Percentiles rank a stretch among this genome's conserved stretches.
Evolutionary conservation across 495 filamentous ascomycete species (phyloP).

Genomic region (Podospora didyma): DNA sequence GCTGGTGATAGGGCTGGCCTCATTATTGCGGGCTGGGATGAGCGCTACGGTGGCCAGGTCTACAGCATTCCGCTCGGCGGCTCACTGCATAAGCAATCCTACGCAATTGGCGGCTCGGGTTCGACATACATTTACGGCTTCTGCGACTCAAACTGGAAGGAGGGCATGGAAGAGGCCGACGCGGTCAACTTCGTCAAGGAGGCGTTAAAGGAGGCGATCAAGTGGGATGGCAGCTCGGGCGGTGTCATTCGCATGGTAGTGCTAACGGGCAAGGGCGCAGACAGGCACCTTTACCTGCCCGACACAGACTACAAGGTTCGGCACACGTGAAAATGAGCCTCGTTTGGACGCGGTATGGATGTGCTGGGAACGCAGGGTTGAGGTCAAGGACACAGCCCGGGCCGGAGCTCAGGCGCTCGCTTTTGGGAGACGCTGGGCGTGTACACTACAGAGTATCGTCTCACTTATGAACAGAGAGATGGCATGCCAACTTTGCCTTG

Average conservation of each 20-base stretch:
- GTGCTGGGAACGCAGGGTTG: background rate
- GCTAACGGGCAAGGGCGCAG: constrained; percentile 79
- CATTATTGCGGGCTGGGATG: constrained; percentile 95
- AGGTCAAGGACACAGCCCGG: background rate
- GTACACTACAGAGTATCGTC: constrained; percentile 1
- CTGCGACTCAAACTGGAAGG: constrained; percentile 94
- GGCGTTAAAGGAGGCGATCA: constrained; percentile 87
- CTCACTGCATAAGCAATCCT: constrained; percentile 94
- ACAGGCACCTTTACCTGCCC: constrained; percentile 85
- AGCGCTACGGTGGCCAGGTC: constrained; percentile 88
- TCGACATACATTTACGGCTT: constrained; percentile 99
- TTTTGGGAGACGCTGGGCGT: background rate
- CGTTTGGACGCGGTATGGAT: constrained; percentile 3
- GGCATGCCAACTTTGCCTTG: background rate
- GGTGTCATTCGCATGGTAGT: constrained; percentile 98
- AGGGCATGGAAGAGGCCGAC: constrained; percentile 89
- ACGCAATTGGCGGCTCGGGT: constrained; percentile 92
- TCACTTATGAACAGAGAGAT: background rate
- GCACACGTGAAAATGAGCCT: constrained; percentile 24
- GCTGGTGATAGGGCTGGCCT: constrained; percentile 73
- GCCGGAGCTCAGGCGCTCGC: constrained; percentile 1
- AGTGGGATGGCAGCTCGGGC: constrained; percentile 98
- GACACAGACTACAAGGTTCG: constrained; percentile 71
- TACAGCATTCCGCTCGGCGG: constrained; percentile 96
- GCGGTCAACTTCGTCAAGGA: constrained; percentile 92